Conservation (phyloP, 352 stramenopile genomes). For the Elongisporangium prolatum region DNA sequence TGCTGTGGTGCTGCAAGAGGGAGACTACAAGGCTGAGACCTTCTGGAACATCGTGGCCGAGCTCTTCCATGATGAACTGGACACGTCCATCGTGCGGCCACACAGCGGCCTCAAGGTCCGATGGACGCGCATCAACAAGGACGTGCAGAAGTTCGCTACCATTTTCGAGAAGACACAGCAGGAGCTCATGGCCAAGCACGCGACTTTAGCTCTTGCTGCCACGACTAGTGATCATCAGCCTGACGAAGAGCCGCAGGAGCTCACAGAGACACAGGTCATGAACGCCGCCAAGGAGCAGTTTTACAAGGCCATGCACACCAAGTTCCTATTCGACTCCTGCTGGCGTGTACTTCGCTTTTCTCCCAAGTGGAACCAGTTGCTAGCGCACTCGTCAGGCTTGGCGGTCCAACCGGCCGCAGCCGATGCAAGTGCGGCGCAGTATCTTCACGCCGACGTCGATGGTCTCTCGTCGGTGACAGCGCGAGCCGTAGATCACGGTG, state of each 20-base stretch:
- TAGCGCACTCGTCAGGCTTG: constrained; percentile 32
- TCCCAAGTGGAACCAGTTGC: constrained; percentile 58
- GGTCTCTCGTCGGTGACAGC: neutral
- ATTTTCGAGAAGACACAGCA: constrained; percentile 23
- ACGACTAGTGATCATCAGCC: neutral
- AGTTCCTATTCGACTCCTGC: constrained; percentile 68
- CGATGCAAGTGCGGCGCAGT: constrained; percentile 1
- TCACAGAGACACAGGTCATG: constrained; percentile 43
- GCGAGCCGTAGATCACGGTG: neutral
- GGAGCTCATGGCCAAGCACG: constrained; percentile 3
- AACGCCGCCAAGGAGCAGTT: constrained; percentile 53
- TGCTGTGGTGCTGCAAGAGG: constrained; percentile 22
- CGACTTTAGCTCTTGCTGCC: constrained; percentile 2
- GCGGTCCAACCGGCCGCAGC: constrained; percentile 9
- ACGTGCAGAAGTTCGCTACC: constrained; percentile 67
- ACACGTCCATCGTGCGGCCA: constrained; percentile 51
- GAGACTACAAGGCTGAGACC: constrained; percentile 44
- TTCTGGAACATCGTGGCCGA: constrained; percentile 67
- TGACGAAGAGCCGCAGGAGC: constrained; percentile 8
- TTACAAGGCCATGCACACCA: constrained; percentile 36
- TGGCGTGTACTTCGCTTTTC: constrained; percentile 66
- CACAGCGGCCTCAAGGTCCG: constrained; percentile 76
- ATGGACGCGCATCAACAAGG: constrained; percentile 76
- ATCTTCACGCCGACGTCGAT: constrained; percentile 3
- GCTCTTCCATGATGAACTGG: constrained; percentile 62